Evolutionary conservation across 176 grass and related monocot species (phyloP).

Genomic region (Oryza glumipatula): DNA sequence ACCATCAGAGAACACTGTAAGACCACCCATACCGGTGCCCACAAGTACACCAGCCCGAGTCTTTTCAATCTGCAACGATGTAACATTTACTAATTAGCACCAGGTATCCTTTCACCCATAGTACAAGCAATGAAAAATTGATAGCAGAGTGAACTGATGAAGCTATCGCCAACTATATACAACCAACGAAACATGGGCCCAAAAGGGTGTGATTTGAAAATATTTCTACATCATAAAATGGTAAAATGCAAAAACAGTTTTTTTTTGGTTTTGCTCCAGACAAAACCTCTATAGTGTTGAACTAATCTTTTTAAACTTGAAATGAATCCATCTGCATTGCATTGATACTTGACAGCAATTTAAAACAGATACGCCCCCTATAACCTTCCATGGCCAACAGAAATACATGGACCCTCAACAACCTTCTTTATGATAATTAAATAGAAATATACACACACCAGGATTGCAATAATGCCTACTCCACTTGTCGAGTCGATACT

Average conservation of each 20-base stretch:
- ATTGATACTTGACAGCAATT: neutral
- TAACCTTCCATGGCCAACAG: neutral
- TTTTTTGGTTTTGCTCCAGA: neutral
- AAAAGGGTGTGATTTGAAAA: neutral
- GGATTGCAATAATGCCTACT: neutral
- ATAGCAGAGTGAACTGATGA: neutral
- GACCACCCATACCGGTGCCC: slow-evolving; percentile 97
- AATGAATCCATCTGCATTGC: neutral
- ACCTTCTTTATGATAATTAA: slow-evolving; percentile 20
- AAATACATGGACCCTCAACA: neutral
- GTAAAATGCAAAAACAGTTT: slow-evolving; percentile 11
- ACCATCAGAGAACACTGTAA: slow-evolving; percentile 91
- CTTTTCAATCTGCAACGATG: slow-evolving; percentile 75
- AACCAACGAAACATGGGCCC: neutral
- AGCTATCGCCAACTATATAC: neutral
- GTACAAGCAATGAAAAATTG: neutral
- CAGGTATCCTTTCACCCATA: slow-evolving; percentile 12
- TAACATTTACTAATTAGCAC: slow-evolving; percentile 35
- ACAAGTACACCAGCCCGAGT: slow-evolving; percentile 88
- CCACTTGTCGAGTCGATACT: neutral
- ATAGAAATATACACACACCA: neutral
- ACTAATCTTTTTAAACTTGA: neutral
- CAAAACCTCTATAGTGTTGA: neutral
- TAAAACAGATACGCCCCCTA: neutral
- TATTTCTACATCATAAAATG: neutral